Conservation (phyloP, 306 rosid genomes). For the Rubus idaeus region DNA sequence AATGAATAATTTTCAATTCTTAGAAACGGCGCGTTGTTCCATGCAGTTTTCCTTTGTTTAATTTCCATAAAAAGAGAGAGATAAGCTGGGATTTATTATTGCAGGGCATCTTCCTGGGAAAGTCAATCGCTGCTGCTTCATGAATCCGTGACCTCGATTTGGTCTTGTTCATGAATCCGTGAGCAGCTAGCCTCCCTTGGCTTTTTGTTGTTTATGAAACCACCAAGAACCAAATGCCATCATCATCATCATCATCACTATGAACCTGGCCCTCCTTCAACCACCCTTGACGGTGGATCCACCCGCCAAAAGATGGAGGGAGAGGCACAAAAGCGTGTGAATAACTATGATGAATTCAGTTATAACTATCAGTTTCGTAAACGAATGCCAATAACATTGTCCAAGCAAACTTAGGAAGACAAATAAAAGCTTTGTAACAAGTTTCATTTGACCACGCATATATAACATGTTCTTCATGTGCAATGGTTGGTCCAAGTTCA, state of each 20-base stretch:
- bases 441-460: not conserved
- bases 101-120: conserved; percentile 27
- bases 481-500: not conserved
- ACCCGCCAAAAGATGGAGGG: too few species aligned
- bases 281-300: too few species aligned
- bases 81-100: too few species aligned
- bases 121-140: not conserved
- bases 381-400: too few species aligned
- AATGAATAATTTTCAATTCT: too few species aligned
- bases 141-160: conserved; percentile 16
- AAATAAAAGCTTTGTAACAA: not conserved
- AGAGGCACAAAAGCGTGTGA: too few species aligned
- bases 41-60: not conserved
- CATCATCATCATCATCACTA: too few species aligned
- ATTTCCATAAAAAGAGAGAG: not conserved
- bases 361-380: too few species aligned
- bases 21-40: not conserved
- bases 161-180: not conserved
- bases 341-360: too few species aligned
- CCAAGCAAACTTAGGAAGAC: not conserved
- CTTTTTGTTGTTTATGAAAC: not conserved
- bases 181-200: not conserved
- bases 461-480: not conserved
- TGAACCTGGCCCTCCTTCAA: too few species aligned
- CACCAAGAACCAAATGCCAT: not conserved